Percentiles rank a stretch among this genome's conserved stretches.
Evolutionary conservation across 805 yeast species (phyloP).

Genomic region (Hermanozyma aechmeae): DNA sequence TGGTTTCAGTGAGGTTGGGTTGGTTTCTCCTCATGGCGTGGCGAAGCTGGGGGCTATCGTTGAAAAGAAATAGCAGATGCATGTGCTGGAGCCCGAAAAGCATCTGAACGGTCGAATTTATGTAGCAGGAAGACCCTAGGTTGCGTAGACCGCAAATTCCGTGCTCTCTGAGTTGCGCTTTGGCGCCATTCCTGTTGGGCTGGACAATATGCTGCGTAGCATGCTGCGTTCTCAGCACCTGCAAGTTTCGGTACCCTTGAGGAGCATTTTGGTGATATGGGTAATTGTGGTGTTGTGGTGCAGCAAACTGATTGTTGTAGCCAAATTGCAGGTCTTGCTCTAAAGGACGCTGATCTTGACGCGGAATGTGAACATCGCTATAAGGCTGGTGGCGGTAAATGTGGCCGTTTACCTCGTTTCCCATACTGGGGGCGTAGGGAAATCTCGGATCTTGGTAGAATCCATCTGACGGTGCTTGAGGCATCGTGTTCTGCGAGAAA

Average conservation of each 20-base stretch:
- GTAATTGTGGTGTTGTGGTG: slow-evolving; percentile 13
- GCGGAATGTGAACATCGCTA: too few species aligned
- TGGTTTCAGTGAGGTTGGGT: slow-evolving; percentile 35
- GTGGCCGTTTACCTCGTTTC: too few species aligned
- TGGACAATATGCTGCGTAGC: slow-evolving; percentile 5
- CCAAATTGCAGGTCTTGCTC: not conserved
- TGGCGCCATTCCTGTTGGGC: too few species aligned
- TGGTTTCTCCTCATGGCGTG: not conserved
- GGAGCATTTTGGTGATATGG: slow-evolving; percentile 4
- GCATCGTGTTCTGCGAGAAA: too few species aligned
- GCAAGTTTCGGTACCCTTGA: not conserved
- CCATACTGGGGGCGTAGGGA: too few species aligned
- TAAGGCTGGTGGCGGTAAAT: too few species aligned
- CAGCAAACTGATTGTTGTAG: slow-evolving; percentile 18
- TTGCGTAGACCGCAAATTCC: slow-evolving; percentile 57
- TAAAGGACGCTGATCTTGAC: too few species aligned
- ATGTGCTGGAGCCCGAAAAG: slow-evolving; percentile 45
- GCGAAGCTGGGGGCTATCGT: slow-evolving; percentile 1
- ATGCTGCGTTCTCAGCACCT: not conserved
- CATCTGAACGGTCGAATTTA: slow-evolving; percentile 66
- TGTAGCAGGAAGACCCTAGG: slow-evolving; percentile 67
- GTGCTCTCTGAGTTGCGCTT: slow-evolving; percentile 25
- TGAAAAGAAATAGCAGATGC: slow-evolving; percentile 34
- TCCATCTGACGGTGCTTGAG: too few species aligned
- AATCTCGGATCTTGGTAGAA: too few species aligned